Evolutionary conservation across 495 filamentous ascomycete genomes (phyloP).

Genomic region (Pyrenopolyporus hunteri): DNA sequence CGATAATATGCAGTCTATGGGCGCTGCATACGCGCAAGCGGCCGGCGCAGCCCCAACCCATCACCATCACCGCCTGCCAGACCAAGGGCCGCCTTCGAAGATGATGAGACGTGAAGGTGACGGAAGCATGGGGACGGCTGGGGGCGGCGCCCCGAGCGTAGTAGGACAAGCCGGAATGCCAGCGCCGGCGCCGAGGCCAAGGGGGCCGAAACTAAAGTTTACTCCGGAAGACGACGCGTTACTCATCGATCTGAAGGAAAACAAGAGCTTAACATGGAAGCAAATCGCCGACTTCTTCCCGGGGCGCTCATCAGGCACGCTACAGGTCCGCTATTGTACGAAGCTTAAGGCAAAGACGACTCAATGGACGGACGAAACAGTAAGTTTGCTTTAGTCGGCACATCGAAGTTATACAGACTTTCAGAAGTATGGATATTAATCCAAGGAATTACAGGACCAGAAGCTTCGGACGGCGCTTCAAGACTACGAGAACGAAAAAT

Average conservation of each 20-base stretch:
- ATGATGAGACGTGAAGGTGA: slow-evolving; percentile 60
- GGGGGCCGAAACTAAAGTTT: slow-evolving; percentile 87
- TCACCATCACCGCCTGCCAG: slow-evolving; percentile 76
- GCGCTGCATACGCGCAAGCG: slow-evolving; percentile 50
- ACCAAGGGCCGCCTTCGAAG: slow-evolving; percentile 64
- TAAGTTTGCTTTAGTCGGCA: slow-evolving; percentile 54
- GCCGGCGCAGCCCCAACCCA: slow-evolving; percentile 57
- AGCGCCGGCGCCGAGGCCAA: slow-evolving; percentile 71
- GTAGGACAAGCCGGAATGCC: slow-evolving; percentile 87
- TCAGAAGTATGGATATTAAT: slow-evolving; percentile 28
- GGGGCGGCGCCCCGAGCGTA: slow-evolving; percentile 66
- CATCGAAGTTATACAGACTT: slow-evolving; percentile 3
- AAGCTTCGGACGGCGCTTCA: slow-evolving; percentile 78
- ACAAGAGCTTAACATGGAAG: slow-evolving; percentile 91
- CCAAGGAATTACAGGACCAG: slow-evolving; percentile 63
- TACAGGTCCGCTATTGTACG: slow-evolving; percentile 93
- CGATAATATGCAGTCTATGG: slow-evolving; percentile 56
- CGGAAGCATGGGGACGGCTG: slow-evolving; percentile 46
- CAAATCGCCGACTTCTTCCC: slow-evolving; percentile 96
- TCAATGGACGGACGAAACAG: slow-evolving; percentile 91
- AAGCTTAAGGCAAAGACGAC: slow-evolving; percentile 91
- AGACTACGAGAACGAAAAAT: slow-evolving; percentile 89
- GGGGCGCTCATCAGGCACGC: slow-evolving; percentile 81
- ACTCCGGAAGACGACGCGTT: slow-evolving; percentile 86
- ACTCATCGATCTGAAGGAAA: slow-evolving; percentile 87